These are phyloP conservation scores for Pholiota conissans DNA, from an alignment of 768 basidiomycete species.

Conservation along the genomic window DNA sequence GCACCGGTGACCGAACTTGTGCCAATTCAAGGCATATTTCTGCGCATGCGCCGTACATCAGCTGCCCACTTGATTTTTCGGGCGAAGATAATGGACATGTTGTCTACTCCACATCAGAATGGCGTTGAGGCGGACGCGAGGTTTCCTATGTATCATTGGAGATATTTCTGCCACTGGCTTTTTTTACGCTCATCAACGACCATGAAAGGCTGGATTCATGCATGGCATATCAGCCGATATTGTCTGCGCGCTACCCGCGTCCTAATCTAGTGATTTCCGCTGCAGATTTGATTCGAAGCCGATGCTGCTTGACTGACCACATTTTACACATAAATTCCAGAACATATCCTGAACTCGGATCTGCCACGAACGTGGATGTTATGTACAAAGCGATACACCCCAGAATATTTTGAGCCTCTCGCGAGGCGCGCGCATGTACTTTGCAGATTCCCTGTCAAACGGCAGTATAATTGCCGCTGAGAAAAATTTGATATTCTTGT, in stretches of 20 bases:
- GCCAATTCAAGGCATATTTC: not conserved
- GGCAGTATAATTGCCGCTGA: not conserved
- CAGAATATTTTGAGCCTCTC: constrained; percentile 1
- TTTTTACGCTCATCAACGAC: not conserved
- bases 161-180: not conserved
- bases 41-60: not conserved
- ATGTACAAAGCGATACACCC: not conserved
- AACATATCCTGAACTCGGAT: not conserved
- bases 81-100: not conserved
- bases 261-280: not conserved
- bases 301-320: not conserved
- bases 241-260: not conserved
- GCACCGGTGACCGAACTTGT: not conserved
- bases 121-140: not conserved
- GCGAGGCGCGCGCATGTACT: not conserved
- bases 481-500: not conserved
- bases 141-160: not conserved
- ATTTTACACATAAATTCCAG: not conserved
- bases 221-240: too few species aligned
- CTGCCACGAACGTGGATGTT: constrained; percentile 1
- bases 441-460: not conserved
- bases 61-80: not conserved
- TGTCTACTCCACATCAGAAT: not conserved
- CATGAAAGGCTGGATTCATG: not conserved
- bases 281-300: not conserved